Conservation (phyloP, 164 flowering plant genomes). For the Berberis vulgaris region DNA sequence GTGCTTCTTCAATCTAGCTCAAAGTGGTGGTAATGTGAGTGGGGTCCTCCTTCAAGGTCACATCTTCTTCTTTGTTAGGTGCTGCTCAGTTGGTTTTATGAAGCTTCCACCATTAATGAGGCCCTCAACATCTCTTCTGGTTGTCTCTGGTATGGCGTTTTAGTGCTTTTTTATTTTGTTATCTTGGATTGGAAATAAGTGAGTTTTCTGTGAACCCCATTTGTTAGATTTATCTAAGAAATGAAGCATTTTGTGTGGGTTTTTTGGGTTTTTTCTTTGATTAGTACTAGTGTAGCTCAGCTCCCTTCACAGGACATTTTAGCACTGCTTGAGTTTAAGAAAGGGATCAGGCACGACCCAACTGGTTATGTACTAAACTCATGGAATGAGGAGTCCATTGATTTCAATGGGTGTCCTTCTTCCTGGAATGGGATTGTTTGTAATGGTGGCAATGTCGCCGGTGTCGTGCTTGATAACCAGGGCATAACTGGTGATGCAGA, state of each 20-base stretch:
- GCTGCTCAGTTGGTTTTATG: too few relatives aligned
- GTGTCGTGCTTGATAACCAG: slow-evolving; percentile 61
- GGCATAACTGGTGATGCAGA: slow-evolving; percentile 70
- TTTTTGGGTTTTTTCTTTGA: background rate
- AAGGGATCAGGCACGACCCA: slow-evolving; percentile 84
- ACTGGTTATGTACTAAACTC: slow-evolving; percentile 74
- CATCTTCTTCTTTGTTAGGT: too few relatives aligned
- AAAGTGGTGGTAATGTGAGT: too few relatives aligned
- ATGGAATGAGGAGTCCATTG: slow-evolving; percentile 95
- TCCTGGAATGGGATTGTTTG: slow-evolving; percentile 97
- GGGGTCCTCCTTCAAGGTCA: too few relatives aligned
- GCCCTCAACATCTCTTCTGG: background rate
- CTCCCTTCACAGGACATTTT: slow-evolving; percentile 86
- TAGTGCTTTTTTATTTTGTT: background rate
- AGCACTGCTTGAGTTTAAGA: slow-evolving; percentile 83
- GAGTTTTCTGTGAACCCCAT: background rate
- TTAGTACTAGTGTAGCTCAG: slow-evolving; percentile 33
- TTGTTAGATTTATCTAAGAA: background rate
- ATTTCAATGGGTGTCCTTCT: slow-evolving; percentile 80
- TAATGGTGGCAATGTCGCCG: slow-evolving; percentile 74
- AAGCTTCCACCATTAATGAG: too few relatives aligned
- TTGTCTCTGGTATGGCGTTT: background rate
- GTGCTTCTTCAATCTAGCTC: too few relatives aligned
- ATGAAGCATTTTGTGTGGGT: too few relatives aligned
- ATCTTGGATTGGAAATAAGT: background rate